phyloP scores from a whole-genome alignment of 306 rosid genomes.

The Rosa persica region DNA sequence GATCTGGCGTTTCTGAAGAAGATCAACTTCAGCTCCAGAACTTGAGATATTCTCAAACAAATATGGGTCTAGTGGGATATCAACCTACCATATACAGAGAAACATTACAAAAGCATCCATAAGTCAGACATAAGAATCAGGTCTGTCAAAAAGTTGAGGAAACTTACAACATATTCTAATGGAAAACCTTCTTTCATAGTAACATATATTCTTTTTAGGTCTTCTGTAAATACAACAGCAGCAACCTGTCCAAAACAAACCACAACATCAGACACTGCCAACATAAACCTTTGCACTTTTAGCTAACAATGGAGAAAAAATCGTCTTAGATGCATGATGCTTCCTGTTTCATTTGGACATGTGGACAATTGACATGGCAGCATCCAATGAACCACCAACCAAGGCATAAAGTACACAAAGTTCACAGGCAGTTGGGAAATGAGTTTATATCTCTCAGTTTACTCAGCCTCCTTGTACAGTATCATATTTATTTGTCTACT shows the following conservation, averaged over 20 bases:
- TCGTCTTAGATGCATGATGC: not conserved
- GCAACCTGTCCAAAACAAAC: conserved; percentile 70
- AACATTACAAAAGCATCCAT: conserved; percentile 27
- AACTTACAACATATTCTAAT: conserved; percentile 80
- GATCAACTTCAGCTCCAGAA: conserved; percentile 95
- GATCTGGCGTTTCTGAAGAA: conserved; percentile 77
- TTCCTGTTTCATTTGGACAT: not conserved
- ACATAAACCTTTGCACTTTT: conserved; percentile 18
- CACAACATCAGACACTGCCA: conserved; percentile 33
- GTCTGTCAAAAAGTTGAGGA: conserved; percentile 23
- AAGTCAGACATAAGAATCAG: conserved; percentile 20
- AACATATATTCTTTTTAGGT: conserved; percentile 74
- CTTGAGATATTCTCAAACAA: conserved; percentile 81
- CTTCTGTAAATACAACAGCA: conserved; percentile 87
- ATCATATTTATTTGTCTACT: not conserved
- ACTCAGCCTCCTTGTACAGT: not conserved
- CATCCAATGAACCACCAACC: not conserved
- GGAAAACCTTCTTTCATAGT: conserved; percentile 99
- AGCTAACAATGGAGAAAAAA: conserved; percentile 2
- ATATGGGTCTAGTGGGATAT: conserved; percentile 91
- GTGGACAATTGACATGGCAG: not conserved
- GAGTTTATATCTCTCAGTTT: not conserved
- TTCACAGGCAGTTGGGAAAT: not conserved
- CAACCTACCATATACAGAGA: conserved; percentile 57
- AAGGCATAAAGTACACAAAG: not conserved